Conservation (phyloP, 306 rosid genomes). For the Cicer arietinum region DNA sequence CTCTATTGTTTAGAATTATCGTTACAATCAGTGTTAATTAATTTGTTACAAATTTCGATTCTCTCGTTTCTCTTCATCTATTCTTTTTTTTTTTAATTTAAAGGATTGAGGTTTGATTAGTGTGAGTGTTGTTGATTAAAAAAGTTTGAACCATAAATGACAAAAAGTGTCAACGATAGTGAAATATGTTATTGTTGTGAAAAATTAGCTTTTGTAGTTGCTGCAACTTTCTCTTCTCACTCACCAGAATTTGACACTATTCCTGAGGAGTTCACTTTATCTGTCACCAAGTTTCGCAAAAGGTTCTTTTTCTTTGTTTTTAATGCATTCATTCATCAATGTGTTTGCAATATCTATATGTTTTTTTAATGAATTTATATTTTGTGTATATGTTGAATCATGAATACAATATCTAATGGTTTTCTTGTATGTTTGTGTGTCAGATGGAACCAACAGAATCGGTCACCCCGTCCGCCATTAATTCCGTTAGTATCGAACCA, state of each 20-base stretch:
- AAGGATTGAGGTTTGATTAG: no score
- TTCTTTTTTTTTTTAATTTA: no score
- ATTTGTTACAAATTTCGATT: neutral
- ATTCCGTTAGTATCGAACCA: slow-evolving; percentile 13
- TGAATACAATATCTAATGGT: neutral
- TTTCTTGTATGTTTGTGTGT: neutral
- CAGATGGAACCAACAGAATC: slow-evolving; percentile 52
- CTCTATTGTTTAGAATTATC: neutral
- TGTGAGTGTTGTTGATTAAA: neutral
- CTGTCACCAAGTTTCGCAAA: slow-evolving; percentile 71
- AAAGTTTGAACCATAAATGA: slow-evolving; percentile 60
- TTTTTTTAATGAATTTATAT: no score
- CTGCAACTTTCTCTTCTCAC: slow-evolving; percentile 48
- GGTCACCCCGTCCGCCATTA: slow-evolving; percentile 12
- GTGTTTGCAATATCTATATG: no score
- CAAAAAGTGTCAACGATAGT: slow-evolving; percentile 52
- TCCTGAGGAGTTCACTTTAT: slow-evolving; percentile 53
- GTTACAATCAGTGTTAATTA: neutral
- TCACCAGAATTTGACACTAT: slow-evolving; percentile 55
- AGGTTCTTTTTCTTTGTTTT: slow-evolving; percentile 44
- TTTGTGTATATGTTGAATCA: neutral
- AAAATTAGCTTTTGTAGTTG: slow-evolving; percentile 36
- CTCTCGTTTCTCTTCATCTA: no score
- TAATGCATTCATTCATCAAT: neutral
- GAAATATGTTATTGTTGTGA: neutral